Evolutionary conservation across 805 yeast species (phyloP).

Genomic region (Yamadazyma paraphyllophila): DNA sequence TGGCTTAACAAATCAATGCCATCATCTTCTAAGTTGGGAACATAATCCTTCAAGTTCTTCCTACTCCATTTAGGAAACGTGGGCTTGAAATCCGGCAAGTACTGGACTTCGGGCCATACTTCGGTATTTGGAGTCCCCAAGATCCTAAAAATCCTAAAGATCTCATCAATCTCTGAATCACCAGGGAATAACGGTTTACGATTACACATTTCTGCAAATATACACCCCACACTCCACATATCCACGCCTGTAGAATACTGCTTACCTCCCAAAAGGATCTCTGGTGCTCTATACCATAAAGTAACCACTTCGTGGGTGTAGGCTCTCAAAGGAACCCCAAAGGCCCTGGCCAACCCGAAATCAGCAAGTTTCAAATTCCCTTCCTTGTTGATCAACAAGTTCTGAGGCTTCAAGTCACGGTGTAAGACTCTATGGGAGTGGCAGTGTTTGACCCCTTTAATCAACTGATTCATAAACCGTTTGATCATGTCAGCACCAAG

Average conservation of each 20-base stretch:
- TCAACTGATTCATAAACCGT: conserved; percentile 86
- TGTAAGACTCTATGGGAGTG: conserved; percentile 93
- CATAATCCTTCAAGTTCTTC: conserved; percentile 65
- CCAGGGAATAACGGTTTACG: conserved; percentile 96
- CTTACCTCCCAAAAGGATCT: conserved; percentile 90
- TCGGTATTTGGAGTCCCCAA: conserved; percentile 94
- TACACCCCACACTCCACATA: conserved; percentile 98
- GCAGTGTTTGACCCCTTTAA: conserved; percentile 89
- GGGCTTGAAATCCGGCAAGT: conserved; percentile 88
- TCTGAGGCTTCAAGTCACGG: conserved; percentile 96
- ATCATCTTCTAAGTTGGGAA: conserved; percentile 75
- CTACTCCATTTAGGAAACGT: conserved; percentile 90
- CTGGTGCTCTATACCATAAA: conserved; percentile 97
- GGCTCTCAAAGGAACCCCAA: conserved; percentile 95
- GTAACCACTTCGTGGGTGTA: conserved; percentile 98
- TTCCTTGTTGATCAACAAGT: conserved; percentile 88
- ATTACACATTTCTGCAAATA: conserved; percentile 96
- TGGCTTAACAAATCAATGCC: conserved; percentile 82
- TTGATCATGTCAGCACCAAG: conserved; percentile 88
- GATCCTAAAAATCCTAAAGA: conserved; percentile 85
- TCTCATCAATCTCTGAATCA: conserved; percentile 96
- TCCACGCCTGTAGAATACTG: conserved; percentile 98
- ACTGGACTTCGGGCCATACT: conserved; percentile 90
- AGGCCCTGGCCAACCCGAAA: conserved; percentile 95
- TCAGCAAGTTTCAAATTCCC: conserved; percentile 80